A percentile compares a stretch with the other conserved stretches of the same genome.
Evolutionary conservation across 306 rosid species (phyloP).

Genomic region (Fagus sylvatica): DNA sequence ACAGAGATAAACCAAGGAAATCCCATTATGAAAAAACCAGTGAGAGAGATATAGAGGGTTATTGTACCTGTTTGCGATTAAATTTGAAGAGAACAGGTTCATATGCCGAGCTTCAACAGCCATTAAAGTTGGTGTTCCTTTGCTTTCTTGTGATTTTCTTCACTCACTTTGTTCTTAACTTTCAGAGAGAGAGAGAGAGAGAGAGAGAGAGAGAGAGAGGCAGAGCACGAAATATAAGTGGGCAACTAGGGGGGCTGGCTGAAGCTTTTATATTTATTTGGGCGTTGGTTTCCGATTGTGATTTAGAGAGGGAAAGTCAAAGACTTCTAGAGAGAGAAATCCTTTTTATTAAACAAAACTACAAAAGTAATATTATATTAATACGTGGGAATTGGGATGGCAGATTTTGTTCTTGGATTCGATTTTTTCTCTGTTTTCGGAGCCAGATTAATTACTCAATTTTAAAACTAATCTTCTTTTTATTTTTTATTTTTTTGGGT

Average conservation of each 20-base stretch:
- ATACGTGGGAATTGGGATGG: slow-evolving; percentile 20
- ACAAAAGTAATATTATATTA: not conserved
- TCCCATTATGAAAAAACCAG: not conserved
- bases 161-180: slow-evolving; percentile 1
- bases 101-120: slow-evolving; percentile 79
- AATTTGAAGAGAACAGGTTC: slow-evolving; percentile 58
- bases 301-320: slow-evolving; percentile 47
- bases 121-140: slow-evolving; percentile 45
- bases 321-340: slow-evolving; percentile 36
- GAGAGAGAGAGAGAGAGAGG: slow-evolving; percentile 18
- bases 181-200: slow-evolving; percentile 3
- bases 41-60: not conserved
- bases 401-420: slow-evolving; percentile 52
- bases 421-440: not conserved
- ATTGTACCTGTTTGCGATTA: slow-evolving; percentile 46
- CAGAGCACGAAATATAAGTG: slow-evolving; percentile 64
- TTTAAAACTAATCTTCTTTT: no score
- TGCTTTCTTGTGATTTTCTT: slow-evolving; percentile 17
- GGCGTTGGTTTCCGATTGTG: slow-evolving; percentile 28
- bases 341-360: not conserved
- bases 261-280: slow-evolving; percentile 36
- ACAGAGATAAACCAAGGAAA: not conserved
- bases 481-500: no score
- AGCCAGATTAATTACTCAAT: no score
- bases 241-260: slow-evolving; percentile 22